A percentile compares a stretch with the other conserved stretches of the same genome.
Evolutionary conservation across 2,329 filamentous ascomycete genomes (phyloP).

Genomic region (Gaeumannomyces tritici): DNA sequence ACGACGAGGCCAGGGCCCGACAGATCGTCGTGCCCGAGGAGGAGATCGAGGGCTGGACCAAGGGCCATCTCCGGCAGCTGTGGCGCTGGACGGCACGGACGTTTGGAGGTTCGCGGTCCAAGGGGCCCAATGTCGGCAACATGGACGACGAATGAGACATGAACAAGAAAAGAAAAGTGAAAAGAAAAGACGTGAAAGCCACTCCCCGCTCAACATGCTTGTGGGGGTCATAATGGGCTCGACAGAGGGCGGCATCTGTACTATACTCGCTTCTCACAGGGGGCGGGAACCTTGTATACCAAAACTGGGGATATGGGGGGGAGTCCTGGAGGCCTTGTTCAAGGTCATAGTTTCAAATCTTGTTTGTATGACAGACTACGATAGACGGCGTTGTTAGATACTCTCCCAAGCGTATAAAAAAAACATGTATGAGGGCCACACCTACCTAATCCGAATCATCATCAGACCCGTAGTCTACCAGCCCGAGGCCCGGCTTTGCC

Average conservation of each 20-base stretch:
- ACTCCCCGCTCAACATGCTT: neutral
- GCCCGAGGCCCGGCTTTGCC: constrained; percentile 22
- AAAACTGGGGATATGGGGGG: neutral
- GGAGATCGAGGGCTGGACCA: constrained; percentile 61
- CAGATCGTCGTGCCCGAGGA: constrained; percentile 55
- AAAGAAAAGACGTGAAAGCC: neutral
- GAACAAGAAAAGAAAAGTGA: neutral
- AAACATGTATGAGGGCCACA: neutral
- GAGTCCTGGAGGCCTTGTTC: neutral
- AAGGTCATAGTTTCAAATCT: neutral
- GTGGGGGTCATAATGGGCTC: neutral
- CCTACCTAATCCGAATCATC: constrained; percentile 21
- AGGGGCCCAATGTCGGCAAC: constrained; percentile 17
- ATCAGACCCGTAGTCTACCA: constrained; percentile 50
- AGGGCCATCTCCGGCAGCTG: constrained; percentile 44
- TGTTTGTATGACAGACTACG: neutral
- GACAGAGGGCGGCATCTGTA: neutral
- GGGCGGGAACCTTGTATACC: neutral
- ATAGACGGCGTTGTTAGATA: neutral
- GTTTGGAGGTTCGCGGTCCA: constrained; percentile 28
- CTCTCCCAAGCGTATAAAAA: neutral
- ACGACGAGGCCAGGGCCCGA: constrained; percentile 59
- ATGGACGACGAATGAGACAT: constrained; percentile 6
- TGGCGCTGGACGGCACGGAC: constrained; percentile 39
- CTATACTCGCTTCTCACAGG: neutral